A percentile compares a stretch with the other conserved stretches of the same genome.
Evolutionary conservation across 441 rosid genomes (phyloP).

Genomic region (Aquilaria agallochum): DNA sequence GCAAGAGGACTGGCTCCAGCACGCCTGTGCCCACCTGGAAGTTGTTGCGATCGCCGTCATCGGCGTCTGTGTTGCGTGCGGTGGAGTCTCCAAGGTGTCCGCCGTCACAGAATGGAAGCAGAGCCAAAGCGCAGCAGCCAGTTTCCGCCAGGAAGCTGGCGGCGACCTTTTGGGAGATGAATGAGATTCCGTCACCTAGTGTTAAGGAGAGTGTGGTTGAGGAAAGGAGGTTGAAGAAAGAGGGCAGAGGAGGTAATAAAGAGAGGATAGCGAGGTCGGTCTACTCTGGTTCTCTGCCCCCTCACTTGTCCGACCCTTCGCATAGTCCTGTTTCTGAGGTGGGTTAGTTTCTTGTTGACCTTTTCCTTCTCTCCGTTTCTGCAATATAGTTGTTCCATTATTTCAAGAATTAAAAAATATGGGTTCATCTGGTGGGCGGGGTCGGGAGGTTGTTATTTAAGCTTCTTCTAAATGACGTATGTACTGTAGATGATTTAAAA

Average conservation of each 20-base stretch:
- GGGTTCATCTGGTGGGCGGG: no score
- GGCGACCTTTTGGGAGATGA: constrained; percentile 98
- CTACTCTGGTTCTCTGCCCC: constrained; percentile 81
- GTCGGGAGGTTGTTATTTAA: no score
- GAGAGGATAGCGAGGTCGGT: constrained; percentile 51
- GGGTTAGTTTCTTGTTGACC: constrained; percentile 4
- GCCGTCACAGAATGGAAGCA: constrained; percentile 40
- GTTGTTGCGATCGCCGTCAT: constrained; percentile 56
- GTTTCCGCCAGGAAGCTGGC: constrained; percentile 97
- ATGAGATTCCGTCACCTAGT: constrained; percentile 85
- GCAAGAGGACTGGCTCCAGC: constrained; percentile 82
- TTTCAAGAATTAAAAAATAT: no score
- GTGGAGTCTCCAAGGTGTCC: constrained; percentile 51
- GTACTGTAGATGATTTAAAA: no score
- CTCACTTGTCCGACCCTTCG: constrained; percentile 96
- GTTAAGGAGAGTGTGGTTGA: constrained; percentile 36
- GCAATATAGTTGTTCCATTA: not conserved
- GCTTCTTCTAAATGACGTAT: no score
- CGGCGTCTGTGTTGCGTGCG: constrained; percentile 45
- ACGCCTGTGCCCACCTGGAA: constrained; percentile 96
- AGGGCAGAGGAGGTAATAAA: constrained; percentile 34
- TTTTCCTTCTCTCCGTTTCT: not conserved
- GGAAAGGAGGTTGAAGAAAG: constrained; percentile 40
- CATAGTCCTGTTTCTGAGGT: constrained; percentile 98
- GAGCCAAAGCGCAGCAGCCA: constrained; percentile 43